Percentiles rank a stretch among this genome's conserved stretches.
phyloP scores from a whole-genome alignment of 2,329 filamentous ascomycete species.

The Fusarium sp. region DNA sequence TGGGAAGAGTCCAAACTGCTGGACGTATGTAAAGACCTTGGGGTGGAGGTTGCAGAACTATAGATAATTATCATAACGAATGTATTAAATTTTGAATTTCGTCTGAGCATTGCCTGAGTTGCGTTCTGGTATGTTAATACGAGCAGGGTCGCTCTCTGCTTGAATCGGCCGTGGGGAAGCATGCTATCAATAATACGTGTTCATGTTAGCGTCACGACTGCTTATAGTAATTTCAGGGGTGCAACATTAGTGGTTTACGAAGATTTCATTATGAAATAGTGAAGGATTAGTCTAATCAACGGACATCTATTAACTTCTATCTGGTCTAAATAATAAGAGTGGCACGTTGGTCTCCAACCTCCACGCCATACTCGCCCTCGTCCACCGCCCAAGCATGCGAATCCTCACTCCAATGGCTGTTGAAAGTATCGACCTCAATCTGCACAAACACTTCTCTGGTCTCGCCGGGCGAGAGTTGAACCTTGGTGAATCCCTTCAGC shows the following conservation, averaged over 20 bases:
- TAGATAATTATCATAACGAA: not conserved
- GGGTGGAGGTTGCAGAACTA: not conserved
- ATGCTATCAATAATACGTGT: accelerated
- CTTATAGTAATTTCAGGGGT: accelerated
- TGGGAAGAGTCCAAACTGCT: not conserved
- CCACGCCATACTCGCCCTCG: not conserved
- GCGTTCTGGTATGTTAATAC: accelerated
- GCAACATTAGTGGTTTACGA: not conserved
- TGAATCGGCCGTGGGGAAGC: accelerated
- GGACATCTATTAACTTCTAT: accelerated
- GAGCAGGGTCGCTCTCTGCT: not conserved
- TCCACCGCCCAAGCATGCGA: not conserved
- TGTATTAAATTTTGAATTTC: accelerated
- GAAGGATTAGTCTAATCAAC: accelerated
- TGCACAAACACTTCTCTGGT: slow-evolving; percentile 51
- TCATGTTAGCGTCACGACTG: accelerated
- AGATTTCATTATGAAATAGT: accelerated
- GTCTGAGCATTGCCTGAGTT: accelerated
- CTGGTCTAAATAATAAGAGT: not conserved
- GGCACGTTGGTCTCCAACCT: not conserved
- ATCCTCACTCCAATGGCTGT: not conserved
- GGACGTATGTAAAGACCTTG: not conserved
- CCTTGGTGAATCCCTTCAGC: slow-evolving; percentile 23
- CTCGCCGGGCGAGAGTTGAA: not conserved
- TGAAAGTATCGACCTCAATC: not conserved